These are phyloP conservation scores for Neurospora africana DNA, from an alignment of 495 filamentous ascomycete genomes.

Conservation along the genomic window DNA sequence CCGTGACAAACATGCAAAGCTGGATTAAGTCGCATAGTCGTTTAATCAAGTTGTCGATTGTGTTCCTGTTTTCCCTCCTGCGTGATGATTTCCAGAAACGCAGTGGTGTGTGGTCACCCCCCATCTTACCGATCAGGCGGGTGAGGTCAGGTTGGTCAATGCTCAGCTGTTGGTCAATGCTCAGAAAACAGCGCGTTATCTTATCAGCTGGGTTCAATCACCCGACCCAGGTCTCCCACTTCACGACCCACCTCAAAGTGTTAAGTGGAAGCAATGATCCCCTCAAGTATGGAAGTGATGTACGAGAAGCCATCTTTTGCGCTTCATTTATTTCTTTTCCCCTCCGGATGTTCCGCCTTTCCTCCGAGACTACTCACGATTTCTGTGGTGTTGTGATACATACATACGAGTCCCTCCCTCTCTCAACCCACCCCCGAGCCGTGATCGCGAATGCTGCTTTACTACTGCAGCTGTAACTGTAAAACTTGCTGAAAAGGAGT, in stretches of 20 bases:
- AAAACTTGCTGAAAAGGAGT: neutral
- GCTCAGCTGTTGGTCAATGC: neutral
- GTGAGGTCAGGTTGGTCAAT: neutral
- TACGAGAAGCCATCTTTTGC: neutral
- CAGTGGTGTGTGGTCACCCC: neutral
- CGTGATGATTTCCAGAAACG: neutral
- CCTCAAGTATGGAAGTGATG: neutral
- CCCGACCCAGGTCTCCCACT: neutral
- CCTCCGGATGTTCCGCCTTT: neutral
- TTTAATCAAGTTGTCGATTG: neutral
- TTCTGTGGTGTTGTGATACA: neutral
- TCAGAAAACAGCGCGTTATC: neutral
- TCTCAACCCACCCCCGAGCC: neutral
- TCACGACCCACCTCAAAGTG: neutral
- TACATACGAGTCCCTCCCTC: neutral
- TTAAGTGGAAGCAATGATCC: neutral
- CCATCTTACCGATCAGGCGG: neutral
- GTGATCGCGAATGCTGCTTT: neutral
- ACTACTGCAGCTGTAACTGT: neutral
- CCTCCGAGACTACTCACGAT: neutral
- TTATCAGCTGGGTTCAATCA: neutral
- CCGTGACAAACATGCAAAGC: neutral
- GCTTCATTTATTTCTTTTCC: neutral
- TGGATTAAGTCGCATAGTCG: neutral
- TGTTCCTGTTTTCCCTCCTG: neutral